Base-by-base conservation (phyloP, 1,139 yeast genomes). In the Kurtzmaniella quercitrusa region DNA sequence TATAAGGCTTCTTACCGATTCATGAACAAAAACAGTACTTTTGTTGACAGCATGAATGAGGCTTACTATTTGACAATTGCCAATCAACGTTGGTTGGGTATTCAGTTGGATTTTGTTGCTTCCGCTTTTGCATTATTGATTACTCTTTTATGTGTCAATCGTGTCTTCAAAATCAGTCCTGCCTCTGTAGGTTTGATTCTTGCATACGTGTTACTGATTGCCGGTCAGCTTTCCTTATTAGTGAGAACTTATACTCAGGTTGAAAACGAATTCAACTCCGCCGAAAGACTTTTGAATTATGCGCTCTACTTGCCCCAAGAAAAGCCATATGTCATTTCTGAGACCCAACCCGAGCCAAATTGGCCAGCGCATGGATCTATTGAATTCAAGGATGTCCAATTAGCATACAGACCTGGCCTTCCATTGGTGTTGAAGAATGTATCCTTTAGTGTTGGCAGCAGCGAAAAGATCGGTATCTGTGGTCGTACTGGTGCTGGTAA, bases 401-500 rank as follows among this genome's bases (percentile, higher is more conserved):
- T 90, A 73, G 73, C 83, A 12, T 90, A 90, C 61, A 79, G 95
- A 57, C 84, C 82, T 1, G 87, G 81, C 2, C 69, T 89, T 44
- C 96, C 96, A 0, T 65, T 76, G 29, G 95, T 86, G 3, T 66
- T 90, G 57, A 81, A 82, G 48, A 62, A 77, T 45, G 60, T 89
- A 41, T 57, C 60, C 37, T 58, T 79, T 37, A 53, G 58, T 3
- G 65, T 85, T 25, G 60, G 67, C 12, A 73, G 81, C 1, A 75
- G 79, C 14, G 81, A 82, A 57, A 83, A 82, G 56, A 71, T 84
- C 48, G 91, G 91, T 40, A 81, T 85, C 46, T 82, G 88, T 63
- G 93, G 93, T 19, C 75, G 91, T 54, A 85, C 91, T 1, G 93
- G 93, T 46, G 90, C 91, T 9, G 91, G 91, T 39, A 85, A 85